Percentiles rank a stretch among this genome's conserved stretches.
phyloP scores from a whole-genome alignment of 2,329 filamentous ascomycete genomes.

The Chrysoporthe austroafricana region DNA sequence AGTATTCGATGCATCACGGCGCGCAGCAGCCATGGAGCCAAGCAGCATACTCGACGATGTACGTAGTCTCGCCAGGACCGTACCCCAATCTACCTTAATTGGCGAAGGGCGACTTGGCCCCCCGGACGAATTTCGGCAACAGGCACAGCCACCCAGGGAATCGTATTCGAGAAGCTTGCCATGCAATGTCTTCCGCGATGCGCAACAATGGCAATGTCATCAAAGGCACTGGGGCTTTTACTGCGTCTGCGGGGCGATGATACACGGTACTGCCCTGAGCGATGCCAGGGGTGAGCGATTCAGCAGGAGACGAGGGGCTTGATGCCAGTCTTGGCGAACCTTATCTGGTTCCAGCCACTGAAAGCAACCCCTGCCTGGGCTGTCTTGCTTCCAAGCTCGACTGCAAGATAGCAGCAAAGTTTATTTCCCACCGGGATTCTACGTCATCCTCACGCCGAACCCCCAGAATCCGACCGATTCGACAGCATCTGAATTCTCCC shows the following conservation, averaged over 20 bases:
- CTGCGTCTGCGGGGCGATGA: neutral
- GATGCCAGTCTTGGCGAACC: constrained; percentile 21
- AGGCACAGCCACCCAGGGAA: constrained; percentile 6
- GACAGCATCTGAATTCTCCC: constrained; percentile 18
- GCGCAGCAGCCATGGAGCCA: constrained; percentile 39
- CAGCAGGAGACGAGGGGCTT: neutral
- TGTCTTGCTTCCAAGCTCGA: constrained; percentile 14
- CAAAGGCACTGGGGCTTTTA: neutral
- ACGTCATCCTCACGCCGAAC: constrained; percentile 20
- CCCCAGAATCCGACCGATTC: constrained; percentile 8
- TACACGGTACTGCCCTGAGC: neutral
- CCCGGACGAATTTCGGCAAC: neutral
- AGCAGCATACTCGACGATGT: constrained; percentile 34
- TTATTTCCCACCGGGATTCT: constrained; percentile 20
- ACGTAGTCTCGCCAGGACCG: constrained; percentile 36
- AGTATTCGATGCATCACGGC: constrained; percentile 39
- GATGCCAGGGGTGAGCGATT: constrained; percentile 9
- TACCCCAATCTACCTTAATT: constrained; percentile 37
- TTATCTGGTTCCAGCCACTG: constrained; percentile 17
- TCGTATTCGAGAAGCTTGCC: constrained; percentile 17
- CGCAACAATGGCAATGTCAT: constrained; percentile 13
- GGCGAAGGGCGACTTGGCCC: neutral
- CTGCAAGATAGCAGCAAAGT: constrained; percentile 22
- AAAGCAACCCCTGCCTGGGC: constrained; percentile 8
- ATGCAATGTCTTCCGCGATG: constrained; percentile 17